Evolutionary conservation across 2,329 filamentous ascomycete species (phyloP), one percentile per base, ranked within the genome.

Genomic region (Xylaria sp.): DNA sequence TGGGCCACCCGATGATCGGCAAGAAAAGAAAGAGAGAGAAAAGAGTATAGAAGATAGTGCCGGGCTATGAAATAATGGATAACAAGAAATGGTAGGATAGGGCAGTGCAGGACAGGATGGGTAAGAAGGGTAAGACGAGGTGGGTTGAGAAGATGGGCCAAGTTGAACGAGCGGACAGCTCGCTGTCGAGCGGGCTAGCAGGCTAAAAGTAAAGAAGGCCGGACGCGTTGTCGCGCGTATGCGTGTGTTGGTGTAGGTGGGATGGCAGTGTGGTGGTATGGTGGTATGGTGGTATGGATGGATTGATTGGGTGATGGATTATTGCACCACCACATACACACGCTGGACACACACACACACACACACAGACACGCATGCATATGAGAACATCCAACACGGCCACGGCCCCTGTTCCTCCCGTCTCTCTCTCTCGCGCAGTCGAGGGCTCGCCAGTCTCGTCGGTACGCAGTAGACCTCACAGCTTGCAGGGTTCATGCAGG

Each of bases 181-280:
- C 57, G 53, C 55, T 52, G 54, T 57, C 56, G 46, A 48, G 48
- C 44, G 44, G 58, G 39, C 54, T 52, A 63, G 42, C 54, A 59
- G 58, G 44, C 59, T 59, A 56, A 56, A 63, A 63, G 56, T 37
- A 59, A 50, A 52, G 26, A 47, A 49, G 34, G 54, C 51, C 51
- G 45, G 58, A 63, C 60, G 60, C 58, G 60, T 51, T 52, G 53
- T 57, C 48, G 57, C 57, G 57, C 48, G 50, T 52, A 51, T 46
- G 39, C 46, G 43, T 22, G 44, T 21, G 34, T 44, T 51, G 49
- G 49, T 54, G 51, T 52, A 57, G 40, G 52, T 54, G n/a, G n/a
- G n/a, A n/a, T n/a, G n/a, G n/a, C n/a, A n/a, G n/a, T n/a, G n/a
- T n/a, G n/a, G n/a, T 7, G 4, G 29, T 34, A 13, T 34, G 11